Evolutionary conservation across 2,329 filamentous ascomycete genomes (phyloP), one percentile per base, ranked within the genome.

Genomic region (Ceratocystis harringtonii): DNA sequence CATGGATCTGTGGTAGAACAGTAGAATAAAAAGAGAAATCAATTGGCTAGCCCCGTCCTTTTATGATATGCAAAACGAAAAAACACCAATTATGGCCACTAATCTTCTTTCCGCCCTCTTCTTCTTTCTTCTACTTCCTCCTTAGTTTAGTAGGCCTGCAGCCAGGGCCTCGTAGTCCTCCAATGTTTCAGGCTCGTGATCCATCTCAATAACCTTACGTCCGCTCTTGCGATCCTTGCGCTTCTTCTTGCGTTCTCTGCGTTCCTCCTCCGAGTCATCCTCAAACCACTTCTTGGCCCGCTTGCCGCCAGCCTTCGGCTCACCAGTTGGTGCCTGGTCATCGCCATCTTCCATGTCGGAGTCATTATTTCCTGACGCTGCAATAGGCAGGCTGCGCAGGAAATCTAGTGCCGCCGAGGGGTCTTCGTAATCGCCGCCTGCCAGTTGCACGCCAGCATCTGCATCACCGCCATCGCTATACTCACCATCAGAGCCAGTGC

Each of bases 261-360:
- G 55, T 62, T 71, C 71, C 62, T 72, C 72, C 61, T 75, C 75
- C 64, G 78, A 76, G 62, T 79, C 81, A 66, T 84, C 84, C 74
- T 90, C 80, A 76, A 90, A 90, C 87, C 87, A 90, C 75, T 84
- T 84, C 74, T 90, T 80, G 76, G 90, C 90, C 86, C 87, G 89
- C 76, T 87, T 88, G 17, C 45, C 61, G 6, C 63, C 60, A 19
- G 62, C 58, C 48, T 65, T 45, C 6, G 44, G 28, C 30, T 64
- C 45, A 4, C 63, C 63, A 28, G 79, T 61, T 77, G 77, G 61
- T 68, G 73, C 74, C 69, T 6, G 48, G 48, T 15, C 48, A 75
- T 75, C 64, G 74, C 78, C 78, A 1, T 75, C 74, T 25, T 72
- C 71, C 19, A 74, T 73, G 25, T 72, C 71, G 17, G 74, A 74